These are phyloP conservation scores for Phalaenopsis equestris DNA, from an alignment of 106 monocot species.

Conservation along the genomic window DNA sequence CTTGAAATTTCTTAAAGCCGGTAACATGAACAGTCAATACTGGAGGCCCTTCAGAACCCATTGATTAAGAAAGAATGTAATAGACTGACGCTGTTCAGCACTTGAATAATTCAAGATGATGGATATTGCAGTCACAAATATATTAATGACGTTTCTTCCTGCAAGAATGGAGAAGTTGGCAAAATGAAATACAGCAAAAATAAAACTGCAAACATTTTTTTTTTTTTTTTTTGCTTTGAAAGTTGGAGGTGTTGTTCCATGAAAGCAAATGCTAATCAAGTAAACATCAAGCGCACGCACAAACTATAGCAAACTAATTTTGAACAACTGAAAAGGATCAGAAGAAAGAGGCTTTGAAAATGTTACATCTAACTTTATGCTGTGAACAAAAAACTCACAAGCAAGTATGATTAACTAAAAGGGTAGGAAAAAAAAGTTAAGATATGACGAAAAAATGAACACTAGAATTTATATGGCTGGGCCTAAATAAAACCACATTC, in stretches of 20 bases:
- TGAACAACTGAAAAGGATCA: not conserved
- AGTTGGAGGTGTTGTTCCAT: too few relatives aligned
- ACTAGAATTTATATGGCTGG: not conserved
- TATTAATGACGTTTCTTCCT: not conserved
- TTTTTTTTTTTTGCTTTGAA: not conserved
- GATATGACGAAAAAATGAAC: not conserved
- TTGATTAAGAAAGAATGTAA: slow-evolving; percentile 11
- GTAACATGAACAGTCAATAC: slow-evolving; percentile 64
- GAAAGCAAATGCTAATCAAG: not conserved
- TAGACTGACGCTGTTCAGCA: not conserved
- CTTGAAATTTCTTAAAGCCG: slow-evolving; percentile 93
- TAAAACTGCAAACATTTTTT: not conserved
- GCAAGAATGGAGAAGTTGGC: too few relatives aligned
- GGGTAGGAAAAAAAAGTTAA: too few relatives aligned
- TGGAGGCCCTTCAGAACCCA: slow-evolving; percentile 93
- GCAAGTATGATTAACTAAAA: too few relatives aligned
- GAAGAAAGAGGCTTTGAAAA: not conserved
- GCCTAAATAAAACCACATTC: not conserved
- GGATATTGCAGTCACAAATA: not conserved
- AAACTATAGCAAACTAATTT: not conserved
- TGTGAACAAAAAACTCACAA: too few relatives aligned
- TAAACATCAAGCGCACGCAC: not conserved
- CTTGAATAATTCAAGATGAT: not conserved
- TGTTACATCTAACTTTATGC: not conserved
- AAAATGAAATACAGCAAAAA: not conserved